Conservation (phyloP, 352 stramenopile species). For the Globisporangium acanthophoron region DNA sequence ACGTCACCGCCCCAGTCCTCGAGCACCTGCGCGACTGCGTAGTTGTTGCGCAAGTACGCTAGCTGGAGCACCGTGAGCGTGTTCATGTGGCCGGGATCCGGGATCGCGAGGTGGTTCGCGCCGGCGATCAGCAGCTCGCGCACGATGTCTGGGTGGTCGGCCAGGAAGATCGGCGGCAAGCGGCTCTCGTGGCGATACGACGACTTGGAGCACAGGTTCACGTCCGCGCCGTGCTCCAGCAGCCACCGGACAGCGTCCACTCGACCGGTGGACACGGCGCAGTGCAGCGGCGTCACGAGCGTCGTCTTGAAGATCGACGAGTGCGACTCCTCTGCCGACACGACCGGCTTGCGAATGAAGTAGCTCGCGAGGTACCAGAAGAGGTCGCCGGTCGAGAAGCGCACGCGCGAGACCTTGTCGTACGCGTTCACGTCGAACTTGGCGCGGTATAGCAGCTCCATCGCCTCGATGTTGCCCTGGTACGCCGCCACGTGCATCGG, state of each 20-base stretch:
- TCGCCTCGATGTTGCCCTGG: constrained; percentile 67
- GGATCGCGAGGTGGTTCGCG: constrained; percentile 76
- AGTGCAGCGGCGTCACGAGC: constrained; percentile 75
- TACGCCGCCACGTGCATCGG: constrained; percentile 81
- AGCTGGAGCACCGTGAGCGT: constrained; percentile 82
- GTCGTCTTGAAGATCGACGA: constrained; percentile 82
- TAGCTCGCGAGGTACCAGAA: constrained; percentile 79
- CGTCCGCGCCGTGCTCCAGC: constrained; percentile 59
- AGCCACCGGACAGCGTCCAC: constrained; percentile 72
- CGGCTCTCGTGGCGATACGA: constrained; percentile 58
- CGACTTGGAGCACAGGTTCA: constrained; percentile 75
- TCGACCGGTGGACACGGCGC: constrained; percentile 61
- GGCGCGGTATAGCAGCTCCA: constrained; percentile 54
- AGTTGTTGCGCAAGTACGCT: constrained; percentile 76
- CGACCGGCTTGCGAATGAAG: constrained; percentile 66
- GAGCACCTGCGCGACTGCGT: constrained; percentile 65
- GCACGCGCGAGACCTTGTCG: constrained; percentile 74
- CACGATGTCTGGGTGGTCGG: constrained; percentile 76
- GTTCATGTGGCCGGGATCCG: constrained; percentile 78
- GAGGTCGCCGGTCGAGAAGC: constrained; percentile 73
- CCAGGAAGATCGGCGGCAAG: constrained; percentile 75
- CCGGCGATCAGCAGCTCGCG: constrained; percentile 56
- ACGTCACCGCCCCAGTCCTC: constrained; percentile 75
- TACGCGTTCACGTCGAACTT: constrained; percentile 66
- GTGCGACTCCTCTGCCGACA: constrained; percentile 61